Evolutionary conservation across 2,329 filamentous ascomycete genomes (phyloP).

Genomic region (Bipolaris sorokiniana): DNA sequence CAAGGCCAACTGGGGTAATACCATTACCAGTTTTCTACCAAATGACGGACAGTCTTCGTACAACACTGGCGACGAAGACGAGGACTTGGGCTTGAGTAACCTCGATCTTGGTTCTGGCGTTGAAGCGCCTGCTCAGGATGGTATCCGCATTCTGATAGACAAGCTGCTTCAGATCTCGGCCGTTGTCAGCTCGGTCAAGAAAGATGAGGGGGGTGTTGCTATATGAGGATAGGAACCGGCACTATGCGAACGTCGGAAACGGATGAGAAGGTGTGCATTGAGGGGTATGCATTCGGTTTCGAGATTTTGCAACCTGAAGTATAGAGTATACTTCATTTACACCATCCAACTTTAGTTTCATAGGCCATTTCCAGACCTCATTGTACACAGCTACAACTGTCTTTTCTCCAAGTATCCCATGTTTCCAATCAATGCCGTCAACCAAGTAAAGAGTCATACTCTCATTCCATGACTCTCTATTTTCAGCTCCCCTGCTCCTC

Average conservation of each 20-base stretch:
- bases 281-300: background rate
- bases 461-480: background rate
- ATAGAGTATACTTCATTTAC: background rate
- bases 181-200: slow-evolving; percentile 27
- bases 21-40: slow-evolving; percentile 35
- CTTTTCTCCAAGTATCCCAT: background rate
- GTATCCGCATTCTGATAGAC: slow-evolving; percentile 29
- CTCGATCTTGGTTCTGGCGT: slow-evolving; percentile 8
- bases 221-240: background rate
- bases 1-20: slow-evolving; percentile 31
- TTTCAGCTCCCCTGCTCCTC: slow-evolving; percentile 32
- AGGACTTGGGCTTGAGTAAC: slow-evolving; percentile 11
- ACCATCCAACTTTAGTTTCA: background rate
- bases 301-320: background rate
- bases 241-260: background rate
- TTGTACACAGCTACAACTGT: background rate
- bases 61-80: slow-evolving; percentile 8
- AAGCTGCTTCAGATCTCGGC: slow-evolving; percentile 38
- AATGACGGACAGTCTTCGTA: slow-evolving; percentile 30
- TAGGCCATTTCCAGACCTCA: background rate
- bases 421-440: background rate
- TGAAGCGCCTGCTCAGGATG: slow-evolving; percentile 19
- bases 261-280: background rate
- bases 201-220: slow-evolving; percentile 4
- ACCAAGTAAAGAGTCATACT: background rate